Evolutionary conservation across 192 early-diverging fungal genomes (phyloP).

Genomic region (Coemansia sp.): DNA sequence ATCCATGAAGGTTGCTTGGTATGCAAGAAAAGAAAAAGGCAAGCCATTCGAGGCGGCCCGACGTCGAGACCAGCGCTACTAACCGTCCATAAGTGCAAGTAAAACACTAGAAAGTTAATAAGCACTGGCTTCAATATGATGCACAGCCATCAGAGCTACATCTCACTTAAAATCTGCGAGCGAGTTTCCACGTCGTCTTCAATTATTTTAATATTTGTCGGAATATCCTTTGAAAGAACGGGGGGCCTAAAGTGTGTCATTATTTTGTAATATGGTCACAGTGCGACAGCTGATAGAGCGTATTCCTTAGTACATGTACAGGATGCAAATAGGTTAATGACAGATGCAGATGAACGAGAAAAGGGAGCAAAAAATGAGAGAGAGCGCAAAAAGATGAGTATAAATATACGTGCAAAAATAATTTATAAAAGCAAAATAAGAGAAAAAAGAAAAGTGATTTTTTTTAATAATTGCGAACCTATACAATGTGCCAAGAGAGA

Average conservation of each 20-base stretch:
- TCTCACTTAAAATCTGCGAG: constrained; percentile 19
- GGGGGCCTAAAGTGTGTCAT: not conserved
- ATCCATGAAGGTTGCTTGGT: not conserved
- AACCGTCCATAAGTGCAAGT: not conserved
- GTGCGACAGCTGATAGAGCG: not conserved
- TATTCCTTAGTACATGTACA: constrained; percentile 2
- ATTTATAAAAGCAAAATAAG: constrained; percentile 1
- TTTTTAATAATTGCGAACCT: not conserved
- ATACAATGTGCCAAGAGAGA: constrained; percentile 7
- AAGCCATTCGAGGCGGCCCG: not conserved
- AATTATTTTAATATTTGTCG: constrained; percentile 49
- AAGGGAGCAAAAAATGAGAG: not conserved
- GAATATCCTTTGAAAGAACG: constrained; percentile 38
- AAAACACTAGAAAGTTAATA: not conserved
- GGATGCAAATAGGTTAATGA: not conserved
- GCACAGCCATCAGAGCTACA: not conserved
- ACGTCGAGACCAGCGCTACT: not conserved
- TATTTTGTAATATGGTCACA: not conserved
- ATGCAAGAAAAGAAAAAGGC: not conserved
- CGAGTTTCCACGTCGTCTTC: constrained; percentile 51
- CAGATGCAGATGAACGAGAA: not conserved
- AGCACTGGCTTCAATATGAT: constrained; percentile 1
- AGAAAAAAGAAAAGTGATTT: not conserved
- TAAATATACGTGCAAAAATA: constrained; percentile 8
- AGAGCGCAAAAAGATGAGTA: not conserved